Evolutionary conservation across 1,139 yeast species (phyloP), one percentile per base, ranked within the genome.

Genomic region (Casaregolazyma suthepensis): DNA sequence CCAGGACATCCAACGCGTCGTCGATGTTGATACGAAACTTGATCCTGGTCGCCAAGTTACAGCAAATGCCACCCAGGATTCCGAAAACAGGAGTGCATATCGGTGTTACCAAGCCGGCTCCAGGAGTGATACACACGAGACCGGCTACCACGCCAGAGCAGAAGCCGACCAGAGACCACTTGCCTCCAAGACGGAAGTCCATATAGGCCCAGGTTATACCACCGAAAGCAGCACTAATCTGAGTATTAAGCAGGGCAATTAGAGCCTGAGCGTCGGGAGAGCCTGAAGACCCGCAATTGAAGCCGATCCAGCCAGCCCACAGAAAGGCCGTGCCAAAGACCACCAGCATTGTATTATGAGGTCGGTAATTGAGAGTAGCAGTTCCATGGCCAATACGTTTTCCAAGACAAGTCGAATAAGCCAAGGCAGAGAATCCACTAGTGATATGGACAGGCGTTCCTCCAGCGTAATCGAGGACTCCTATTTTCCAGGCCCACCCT

Each of bases 291-390:
- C 91, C 89, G 13, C 95, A 89, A 66, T 89, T 89, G 76, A 89
- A 89, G 38, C 93, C 88, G 56, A 88, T 74, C 96, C 96, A 89
- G 10, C 96, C 96, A 56, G 84, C 79, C 74, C 85, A 82, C 65
- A 75, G 63, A 51, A 78, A 67, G 15, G 76, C 68, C 0, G 87
- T 78, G 15, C 89, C 89, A 23, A 81, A 61, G 0, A 82, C 71
- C 22, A 83, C 79, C 47, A 66, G 53, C 9, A 63, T 45, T 3
- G 66, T 57, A 31, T 65, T 65, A 49, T 59, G 63, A n/a, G 71
- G 71, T 48, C 63, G 60, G 37, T 19, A 81, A 22, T 60, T 57
- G 23, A 59, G 54, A 10, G 53, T 57, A 12, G 59, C 54, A 12
- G 59, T 55, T 3, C 59, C 64, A 43, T 59, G 63, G 6, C 63